These are phyloP conservation scores for Xylariales sp. DNA, from an alignment of 2,329 filamentous ascomycete genomes.

Conservation along the genomic window DNA sequence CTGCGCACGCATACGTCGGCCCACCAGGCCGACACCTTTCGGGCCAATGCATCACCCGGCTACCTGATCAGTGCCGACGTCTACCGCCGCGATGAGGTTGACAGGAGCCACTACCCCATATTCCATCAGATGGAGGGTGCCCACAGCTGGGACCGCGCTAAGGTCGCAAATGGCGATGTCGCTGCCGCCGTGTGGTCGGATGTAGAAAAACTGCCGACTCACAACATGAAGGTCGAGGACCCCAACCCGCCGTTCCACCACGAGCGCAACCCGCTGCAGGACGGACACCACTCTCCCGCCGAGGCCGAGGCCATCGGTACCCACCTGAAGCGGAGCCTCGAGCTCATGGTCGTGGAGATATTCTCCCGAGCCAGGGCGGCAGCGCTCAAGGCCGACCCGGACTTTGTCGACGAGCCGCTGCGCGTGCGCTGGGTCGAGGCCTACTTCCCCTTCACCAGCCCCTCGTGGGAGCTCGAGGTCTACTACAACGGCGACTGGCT, in stretches of 20 bases:
- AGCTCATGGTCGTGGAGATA: constrained; percentile 84
- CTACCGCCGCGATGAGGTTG: constrained; percentile 90
- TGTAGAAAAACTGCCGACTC: constrained; percentile 65
- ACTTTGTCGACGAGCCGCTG: constrained; percentile 63
- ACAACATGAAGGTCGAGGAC: constrained; percentile 76
- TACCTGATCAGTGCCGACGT: constrained; percentile 94
- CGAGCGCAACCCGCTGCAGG: constrained; percentile 79
- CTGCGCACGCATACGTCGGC: constrained; percentile 92
- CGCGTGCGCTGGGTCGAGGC: constrained; percentile 92
- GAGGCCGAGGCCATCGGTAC: constrained; percentile 79
- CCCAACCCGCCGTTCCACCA: constrained; percentile 73
- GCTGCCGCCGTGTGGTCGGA: constrained; percentile 66
- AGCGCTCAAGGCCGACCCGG: constrained; percentile 45
- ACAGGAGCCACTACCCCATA: constrained; percentile 90
- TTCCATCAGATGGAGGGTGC: constrained; percentile 99
- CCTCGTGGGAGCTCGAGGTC: constrained; percentile 94
- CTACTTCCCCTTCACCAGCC: constrained; percentile 95
- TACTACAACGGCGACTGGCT: constrained; percentile 95
- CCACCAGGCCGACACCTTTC: constrained; percentile 81
- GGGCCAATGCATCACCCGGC: constrained; percentile 65
- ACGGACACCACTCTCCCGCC: constrained; percentile 61
- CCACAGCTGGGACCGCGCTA: constrained; percentile 74
- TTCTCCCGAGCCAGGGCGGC: constrained; percentile 74
- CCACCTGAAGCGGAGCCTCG: constrained; percentile 85
- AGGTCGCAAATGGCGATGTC: constrained; percentile 53